Evolutionary conservation across 2,329 filamentous ascomycete genomes (phyloP).

Genomic region (Seiridium unicorne): DNA sequence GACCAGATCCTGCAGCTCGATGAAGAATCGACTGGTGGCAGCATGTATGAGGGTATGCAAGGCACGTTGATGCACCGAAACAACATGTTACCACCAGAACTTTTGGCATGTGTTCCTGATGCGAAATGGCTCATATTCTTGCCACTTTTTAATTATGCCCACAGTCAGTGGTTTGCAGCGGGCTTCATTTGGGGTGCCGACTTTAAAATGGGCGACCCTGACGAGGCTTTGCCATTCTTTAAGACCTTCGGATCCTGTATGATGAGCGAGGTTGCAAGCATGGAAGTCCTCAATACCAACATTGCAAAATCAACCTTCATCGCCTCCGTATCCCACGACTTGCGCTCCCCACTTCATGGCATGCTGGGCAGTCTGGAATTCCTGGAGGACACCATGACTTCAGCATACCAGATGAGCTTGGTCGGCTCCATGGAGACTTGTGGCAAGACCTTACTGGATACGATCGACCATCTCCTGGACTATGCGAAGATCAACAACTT

Average conservation of each 20-base stretch:
- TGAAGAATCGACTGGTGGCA: not conserved
- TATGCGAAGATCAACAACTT: constrained; percentile 51
- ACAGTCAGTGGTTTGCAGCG: constrained; percentile 21
- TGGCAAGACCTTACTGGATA: constrained; percentile 50
- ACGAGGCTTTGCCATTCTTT: constrained; percentile 39
- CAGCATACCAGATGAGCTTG: constrained; percentile 44
- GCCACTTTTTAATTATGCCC: constrained; percentile 32
- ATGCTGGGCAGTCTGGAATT: constrained; percentile 54
- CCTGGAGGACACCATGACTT: constrained; percentile 48
- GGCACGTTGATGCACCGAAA: not conserved
- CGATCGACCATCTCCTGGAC: constrained; percentile 51
- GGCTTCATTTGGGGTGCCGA: constrained; percentile 4
- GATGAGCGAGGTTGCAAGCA: constrained; percentile 53
- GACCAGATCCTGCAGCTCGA: not conserved
- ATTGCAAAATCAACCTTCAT: constrained; percentile 57
- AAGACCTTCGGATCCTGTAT: constrained; percentile 50
- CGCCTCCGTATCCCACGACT: constrained; percentile 58
- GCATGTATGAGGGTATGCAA: not conserved
- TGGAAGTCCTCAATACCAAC: constrained; percentile 34
- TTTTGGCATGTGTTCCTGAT: constrained; percentile 31
- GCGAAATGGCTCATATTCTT: constrained; percentile 33
- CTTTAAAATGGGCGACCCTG: constrained; percentile 20
- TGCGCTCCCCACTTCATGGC: constrained; percentile 60
- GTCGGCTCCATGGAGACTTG: constrained; percentile 49
- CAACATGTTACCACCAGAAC: constrained; percentile 20